Evolutionary conservation across 2,329 filamentous ascomycete species (phyloP).

Genomic region (Lachnellula willkommii): DNA sequence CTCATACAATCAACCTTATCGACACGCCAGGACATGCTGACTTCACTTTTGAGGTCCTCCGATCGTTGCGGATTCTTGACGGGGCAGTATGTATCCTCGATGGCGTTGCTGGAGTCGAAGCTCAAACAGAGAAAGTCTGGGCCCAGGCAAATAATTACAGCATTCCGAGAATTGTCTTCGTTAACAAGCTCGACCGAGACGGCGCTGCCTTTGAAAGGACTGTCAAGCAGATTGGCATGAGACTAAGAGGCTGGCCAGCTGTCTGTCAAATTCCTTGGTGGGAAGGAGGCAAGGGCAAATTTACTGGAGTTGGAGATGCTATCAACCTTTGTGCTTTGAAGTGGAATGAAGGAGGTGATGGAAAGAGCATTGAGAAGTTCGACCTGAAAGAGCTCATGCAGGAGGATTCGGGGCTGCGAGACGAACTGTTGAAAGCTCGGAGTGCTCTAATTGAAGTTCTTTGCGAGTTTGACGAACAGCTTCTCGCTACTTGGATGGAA

Average conservation of each 20-base stretch:
- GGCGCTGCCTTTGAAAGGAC: conserved; percentile 79
- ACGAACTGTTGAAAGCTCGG: conserved; percentile 71
- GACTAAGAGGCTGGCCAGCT: conserved; percentile 77
- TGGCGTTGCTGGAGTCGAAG: conserved; percentile 89
- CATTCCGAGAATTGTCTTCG: conserved; percentile 75
- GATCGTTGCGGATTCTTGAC: conserved; percentile 82
- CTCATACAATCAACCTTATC: conserved; percentile 81
- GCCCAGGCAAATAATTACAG: conserved; percentile 77
- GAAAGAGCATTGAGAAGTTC: conserved; percentile 54
- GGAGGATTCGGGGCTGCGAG: conserved; percentile 45
- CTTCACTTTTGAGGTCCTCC: conserved; percentile 92
- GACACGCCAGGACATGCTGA: conserved; percentile 97
- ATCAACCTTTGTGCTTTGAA: conserved; percentile 68
- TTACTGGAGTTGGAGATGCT: conserved; percentile 81
- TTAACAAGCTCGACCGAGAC: conserved; percentile 82
- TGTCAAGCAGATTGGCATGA: conserved; percentile 75
- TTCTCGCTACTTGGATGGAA: conserved; percentile 81
- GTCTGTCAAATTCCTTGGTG: conserved; percentile 97
- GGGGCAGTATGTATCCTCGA: conserved; percentile 91
- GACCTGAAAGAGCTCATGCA: conserved; percentile 48
- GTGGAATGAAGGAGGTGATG: conserved; percentile 65
- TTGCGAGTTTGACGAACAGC: conserved; percentile 79
- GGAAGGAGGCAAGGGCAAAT: conserved; percentile 63
- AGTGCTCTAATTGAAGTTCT: conserved; percentile 74
- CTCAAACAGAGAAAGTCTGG: conserved; percentile 97